Percentiles rank a stretch among this genome's conserved stretches.
Conservation (phyloP, 306 rosid species). For the Acacia crassicarpa region DNA sequence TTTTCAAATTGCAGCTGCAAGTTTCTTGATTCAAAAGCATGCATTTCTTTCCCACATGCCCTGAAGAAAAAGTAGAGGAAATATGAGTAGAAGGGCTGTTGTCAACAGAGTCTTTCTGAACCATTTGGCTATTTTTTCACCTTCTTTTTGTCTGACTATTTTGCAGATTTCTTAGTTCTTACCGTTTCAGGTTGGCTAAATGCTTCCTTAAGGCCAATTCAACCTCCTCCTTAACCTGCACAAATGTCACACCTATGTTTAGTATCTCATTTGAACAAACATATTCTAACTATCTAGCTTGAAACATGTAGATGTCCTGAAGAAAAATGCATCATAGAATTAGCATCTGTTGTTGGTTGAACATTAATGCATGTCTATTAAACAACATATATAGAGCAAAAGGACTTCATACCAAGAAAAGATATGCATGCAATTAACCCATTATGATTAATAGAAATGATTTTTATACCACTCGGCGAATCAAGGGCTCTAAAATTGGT, state of each 20-base stretch:
- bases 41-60: slow-evolving; percentile 61
- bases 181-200: slow-evolving; percentile 72
- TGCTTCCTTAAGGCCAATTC: slow-evolving; percentile 83
- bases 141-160: background rate
- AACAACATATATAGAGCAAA: slow-evolving; percentile 17
- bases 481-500: slow-evolving; percentile 78
- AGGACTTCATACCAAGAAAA: slow-evolving; percentile 8
- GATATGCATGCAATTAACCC: slow-evolving; percentile 1
- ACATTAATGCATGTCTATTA: slow-evolving; percentile 6
- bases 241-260: slow-evolving; percentile 25
- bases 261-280: slow-evolving; percentile 15
- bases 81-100: background rate
- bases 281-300: background rate
- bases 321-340: background rate
- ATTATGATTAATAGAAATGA: background rate
- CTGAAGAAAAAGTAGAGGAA: slow-evolving; percentile 51
- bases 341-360: slow-evolving; percentile 24
- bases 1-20: slow-evolving; percentile 72
- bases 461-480: slow-evolving; percentile 85
- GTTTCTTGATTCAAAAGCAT: slow-evolving; percentile 55
- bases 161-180: slow-evolving; percentile 34
- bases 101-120: background rate
- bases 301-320: background rate
- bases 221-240: slow-evolving; percentile 96
- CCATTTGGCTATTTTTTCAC: background rate